A percentile compares a stretch with the other conserved stretches of the same genome.
Evolutionary conservation across 139 green algal species (phyloP).

Genomic region (Eudorina sp.): DNA sequence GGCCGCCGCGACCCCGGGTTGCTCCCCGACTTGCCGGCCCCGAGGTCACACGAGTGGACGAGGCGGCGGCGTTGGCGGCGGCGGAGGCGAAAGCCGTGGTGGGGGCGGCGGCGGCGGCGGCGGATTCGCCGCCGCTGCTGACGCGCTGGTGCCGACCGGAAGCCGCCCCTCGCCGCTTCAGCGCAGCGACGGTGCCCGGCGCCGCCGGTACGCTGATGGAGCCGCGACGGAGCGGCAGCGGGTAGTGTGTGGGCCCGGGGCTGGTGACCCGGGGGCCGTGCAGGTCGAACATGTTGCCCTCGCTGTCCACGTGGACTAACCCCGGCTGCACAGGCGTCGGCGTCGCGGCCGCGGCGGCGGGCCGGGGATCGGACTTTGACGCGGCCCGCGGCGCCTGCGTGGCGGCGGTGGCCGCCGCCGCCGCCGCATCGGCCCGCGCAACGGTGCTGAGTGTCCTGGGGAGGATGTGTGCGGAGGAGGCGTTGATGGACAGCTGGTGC

Average conservation of each 20-base stretch:
- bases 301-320: not conserved
- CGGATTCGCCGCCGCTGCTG: too few relatives aligned
- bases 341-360: not conserved
- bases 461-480: not conserved
- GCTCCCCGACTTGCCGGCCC: not conserved
- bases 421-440: not conserved
- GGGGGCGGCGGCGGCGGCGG: not conserved
- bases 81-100: not conserved
- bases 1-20: not conserved
- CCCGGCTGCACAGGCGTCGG: not conserved
- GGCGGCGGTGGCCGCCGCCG: not conserved
- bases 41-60: too few relatives aligned
- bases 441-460: conserved; percentile 10
- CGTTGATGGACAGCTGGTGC: too few relatives aligned
- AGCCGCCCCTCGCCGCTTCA: too few relatives aligned
- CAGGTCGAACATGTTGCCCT: not conserved
- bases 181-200: too few relatives aligned
- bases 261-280: not conserved
- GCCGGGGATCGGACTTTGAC: not conserved
- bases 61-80: not conserved
- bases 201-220: too few relatives aligned
- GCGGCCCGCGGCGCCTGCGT: not conserved
- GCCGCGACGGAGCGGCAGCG: conserved; percentile 3
- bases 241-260: conserved; percentile 1
- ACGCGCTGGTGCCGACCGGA: too few relatives aligned